Percentiles rank a stretch among this genome's conserved stretches.
phyloP scores from a whole-genome alignment of 2,329 filamentous ascomycete genomes.

The Teratosphaeria destructans region DNA sequence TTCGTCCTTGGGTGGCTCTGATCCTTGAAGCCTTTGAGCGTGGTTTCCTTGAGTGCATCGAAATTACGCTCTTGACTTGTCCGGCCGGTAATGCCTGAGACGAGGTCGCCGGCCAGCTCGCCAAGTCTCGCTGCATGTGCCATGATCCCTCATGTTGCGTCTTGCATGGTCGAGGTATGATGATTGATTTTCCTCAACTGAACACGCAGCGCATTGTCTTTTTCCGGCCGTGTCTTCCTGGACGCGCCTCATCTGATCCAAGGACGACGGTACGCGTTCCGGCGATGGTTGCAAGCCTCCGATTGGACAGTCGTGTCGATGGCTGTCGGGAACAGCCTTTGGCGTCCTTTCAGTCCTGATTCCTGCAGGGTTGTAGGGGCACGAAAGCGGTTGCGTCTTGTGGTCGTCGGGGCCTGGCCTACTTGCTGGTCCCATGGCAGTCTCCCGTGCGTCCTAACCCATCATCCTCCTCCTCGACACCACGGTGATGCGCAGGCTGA shows the following conservation, averaged over 20 bases:
- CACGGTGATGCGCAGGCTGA: background rate
- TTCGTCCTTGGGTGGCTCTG: constrained; percentile 37
- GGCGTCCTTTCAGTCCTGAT: background rate
- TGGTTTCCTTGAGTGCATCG: constrained; percentile 28
- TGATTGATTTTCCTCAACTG: too few relatives aligned
- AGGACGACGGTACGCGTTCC: background rate
- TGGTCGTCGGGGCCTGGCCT: background rate
- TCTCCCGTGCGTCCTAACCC: background rate
- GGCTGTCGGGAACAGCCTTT: background rate
- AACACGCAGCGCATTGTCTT: background rate
- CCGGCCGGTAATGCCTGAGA: constrained; percentile 52
- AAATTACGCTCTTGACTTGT: constrained; percentile 18
- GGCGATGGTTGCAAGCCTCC: background rate
- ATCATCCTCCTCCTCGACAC: background rate
- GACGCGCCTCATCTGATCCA: background rate
- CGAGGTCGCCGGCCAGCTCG: constrained; percentile 59
- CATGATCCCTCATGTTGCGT: constrained; percentile 51
- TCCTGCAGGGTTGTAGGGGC: background rate
- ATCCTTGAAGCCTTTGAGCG: constrained; percentile 29
- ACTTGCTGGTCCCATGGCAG: background rate
- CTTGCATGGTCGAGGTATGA: background rate
- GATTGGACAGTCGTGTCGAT: background rate
- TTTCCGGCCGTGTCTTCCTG: background rate
- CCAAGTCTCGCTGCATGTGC: constrained; percentile 57
- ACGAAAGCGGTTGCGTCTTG: background rate